Conservation (phyloP, 2,329 filamentous ascomycete species). For the Monosporascus cannonballus region DNA sequence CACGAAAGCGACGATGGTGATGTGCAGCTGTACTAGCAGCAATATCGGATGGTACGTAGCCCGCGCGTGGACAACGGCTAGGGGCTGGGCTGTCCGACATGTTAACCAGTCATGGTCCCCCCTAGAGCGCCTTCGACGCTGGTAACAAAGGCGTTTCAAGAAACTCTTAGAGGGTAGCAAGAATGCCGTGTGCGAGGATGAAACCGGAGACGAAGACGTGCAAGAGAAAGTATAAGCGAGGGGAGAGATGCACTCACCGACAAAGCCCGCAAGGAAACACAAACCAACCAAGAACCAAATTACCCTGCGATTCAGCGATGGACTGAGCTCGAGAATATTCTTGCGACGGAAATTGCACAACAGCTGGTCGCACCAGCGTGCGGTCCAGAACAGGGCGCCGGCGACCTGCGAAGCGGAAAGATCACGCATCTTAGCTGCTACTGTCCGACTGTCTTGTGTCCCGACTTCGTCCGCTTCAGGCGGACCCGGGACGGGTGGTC, state of each 20-base stretch:
- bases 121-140: no score
- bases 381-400: background rate
- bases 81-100: background rate
- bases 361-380: background rate
- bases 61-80: background rate
- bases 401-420: background rate
- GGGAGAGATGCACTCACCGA: background rate
- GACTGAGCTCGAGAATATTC: no score
- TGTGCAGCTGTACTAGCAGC: background rate
- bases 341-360: background rate
- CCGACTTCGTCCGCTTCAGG: no score
- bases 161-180: no score
- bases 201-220: background rate
- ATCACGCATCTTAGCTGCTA: no score
- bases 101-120: no score
- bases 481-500: no score
- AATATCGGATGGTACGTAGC: background rate
- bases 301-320: background rate
- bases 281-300: background rate
- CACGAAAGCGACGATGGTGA: background rate
- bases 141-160: no score
- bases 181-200: no score
- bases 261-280: background rate
- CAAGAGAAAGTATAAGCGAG: no score
- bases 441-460: no score